These are phyloP conservation scores for Fraxinus angustifolia DNA, from an alignment of 305 asterid species.

Conservation along the genomic window DNA sequence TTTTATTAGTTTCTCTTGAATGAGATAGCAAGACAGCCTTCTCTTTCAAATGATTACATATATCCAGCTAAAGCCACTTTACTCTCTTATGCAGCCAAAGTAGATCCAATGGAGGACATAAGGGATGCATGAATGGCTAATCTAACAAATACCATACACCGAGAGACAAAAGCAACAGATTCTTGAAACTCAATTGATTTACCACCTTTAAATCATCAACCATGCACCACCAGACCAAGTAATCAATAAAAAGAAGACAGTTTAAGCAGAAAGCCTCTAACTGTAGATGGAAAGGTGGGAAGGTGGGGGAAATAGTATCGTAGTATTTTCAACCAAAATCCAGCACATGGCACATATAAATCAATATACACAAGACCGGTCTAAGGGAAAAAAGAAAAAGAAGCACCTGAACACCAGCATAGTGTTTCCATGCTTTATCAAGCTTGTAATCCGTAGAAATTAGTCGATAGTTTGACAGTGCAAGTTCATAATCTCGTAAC, in stretches of 20 bases:
- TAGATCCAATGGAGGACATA: background rate
- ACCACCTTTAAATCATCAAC: background rate
- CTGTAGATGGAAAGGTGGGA: conserved; percentile 1
- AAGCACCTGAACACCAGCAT: conserved; percentile 95
- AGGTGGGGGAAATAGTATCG: background rate
- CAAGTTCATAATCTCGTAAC: conserved; percentile 97
- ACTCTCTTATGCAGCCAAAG: background rate
- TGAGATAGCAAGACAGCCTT: background rate
- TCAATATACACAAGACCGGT: conserved; percentile 5
- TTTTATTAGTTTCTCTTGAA: background rate
- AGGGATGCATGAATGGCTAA: background rate
- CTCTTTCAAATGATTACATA: background rate
- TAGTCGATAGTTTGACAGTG: conserved; percentile 89
- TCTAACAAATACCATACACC: background rate
- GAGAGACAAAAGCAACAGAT: background rate
- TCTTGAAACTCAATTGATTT: background rate
- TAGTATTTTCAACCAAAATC: conserved; percentile 5
- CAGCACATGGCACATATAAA: background rate
- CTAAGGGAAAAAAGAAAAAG: conserved; percentile 10
- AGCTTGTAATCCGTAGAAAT: conserved; percentile 95
- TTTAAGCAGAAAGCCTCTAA: conserved; percentile 9
- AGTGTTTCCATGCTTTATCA: conserved; percentile 94
- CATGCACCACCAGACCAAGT: conserved; percentile 16
- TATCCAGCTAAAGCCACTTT: background rate
- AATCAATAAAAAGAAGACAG: conserved; percentile 17